phyloP scores from a whole-genome alignment of 2,329 filamentous ascomycete genomes.

The Rhynchosporium graminicola region DNA sequence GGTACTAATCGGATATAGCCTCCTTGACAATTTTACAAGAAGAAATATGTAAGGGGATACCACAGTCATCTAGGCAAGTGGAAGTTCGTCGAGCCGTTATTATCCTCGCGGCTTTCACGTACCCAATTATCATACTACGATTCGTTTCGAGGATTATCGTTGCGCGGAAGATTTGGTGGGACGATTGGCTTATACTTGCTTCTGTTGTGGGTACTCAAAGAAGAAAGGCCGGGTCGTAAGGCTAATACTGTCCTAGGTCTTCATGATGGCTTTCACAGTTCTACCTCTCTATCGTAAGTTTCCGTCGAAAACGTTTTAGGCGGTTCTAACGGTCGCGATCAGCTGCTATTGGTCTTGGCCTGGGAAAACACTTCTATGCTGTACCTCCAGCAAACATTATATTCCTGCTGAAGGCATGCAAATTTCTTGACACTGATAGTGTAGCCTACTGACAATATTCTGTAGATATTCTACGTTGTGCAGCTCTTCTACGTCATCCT shows the following conservation, averaged over 20 bases:
- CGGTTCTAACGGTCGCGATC: background rate
- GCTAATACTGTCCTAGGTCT: constrained; percentile 2
- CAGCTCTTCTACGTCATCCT: constrained; percentile 26
- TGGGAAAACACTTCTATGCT: constrained; percentile 33
- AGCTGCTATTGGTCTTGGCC: constrained; percentile 24
- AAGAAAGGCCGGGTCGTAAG: background rate
- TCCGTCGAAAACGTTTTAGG: background rate
- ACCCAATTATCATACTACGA: constrained; percentile 25
- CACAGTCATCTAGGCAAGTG: constrained; percentile 17
- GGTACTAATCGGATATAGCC: constrained; percentile 5
- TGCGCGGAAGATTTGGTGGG: constrained; percentile 25
- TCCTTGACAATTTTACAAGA: constrained; percentile 19
- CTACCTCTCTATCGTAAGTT: constrained; percentile 24
- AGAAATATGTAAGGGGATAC: constrained; percentile 21
- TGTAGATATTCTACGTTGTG: constrained; percentile 25
- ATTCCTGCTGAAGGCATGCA: constrained; percentile 26
- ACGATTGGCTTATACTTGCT: constrained; percentile 28
- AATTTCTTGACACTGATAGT: background rate
- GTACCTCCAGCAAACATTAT: constrained; percentile 25
- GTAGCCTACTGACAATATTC: constrained; percentile 3
- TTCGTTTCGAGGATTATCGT: constrained; percentile 25
- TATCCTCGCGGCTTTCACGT: constrained; percentile 25
- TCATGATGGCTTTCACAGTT: constrained; percentile 25
- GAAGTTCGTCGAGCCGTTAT: constrained; percentile 20
- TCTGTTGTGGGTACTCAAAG: constrained; percentile 20